Evolutionary conservation across 179 eudicot genomes (phyloP).

Genomic region (Heliamphora pulchella): DNA sequence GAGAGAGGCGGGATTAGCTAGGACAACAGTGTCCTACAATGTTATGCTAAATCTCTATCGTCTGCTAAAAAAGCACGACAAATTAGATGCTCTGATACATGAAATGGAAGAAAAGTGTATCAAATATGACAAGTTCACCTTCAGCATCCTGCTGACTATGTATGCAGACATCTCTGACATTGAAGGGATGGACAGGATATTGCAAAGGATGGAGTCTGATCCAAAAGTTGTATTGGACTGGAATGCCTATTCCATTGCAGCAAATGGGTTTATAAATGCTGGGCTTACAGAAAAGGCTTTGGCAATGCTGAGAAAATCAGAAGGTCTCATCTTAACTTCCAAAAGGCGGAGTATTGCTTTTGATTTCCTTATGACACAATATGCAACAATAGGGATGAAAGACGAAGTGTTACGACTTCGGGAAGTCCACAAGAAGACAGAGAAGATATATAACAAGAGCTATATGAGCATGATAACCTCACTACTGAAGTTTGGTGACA

Average conservation of each 20-base stretch:
- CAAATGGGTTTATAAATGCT: slow-evolving; percentile 35
- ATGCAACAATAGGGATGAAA: slow-evolving; percentile 28
- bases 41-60: slow-evolving; percentile 37
- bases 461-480: slow-evolving; percentile 33
- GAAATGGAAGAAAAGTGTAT: slow-evolving; percentile 40
- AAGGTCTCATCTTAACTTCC: slow-evolving; percentile 17
- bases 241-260: slow-evolving; percentile 30
- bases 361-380: slow-evolving; percentile 30
- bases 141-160: slow-evolving; percentile 23
- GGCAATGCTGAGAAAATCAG: slow-evolving; percentile 35
- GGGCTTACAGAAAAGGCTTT: slow-evolving; percentile 33
- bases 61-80: slow-evolving; percentile 20
- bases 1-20: slow-evolving; percentile 23
- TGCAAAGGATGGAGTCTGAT: slow-evolving; percentile 37
- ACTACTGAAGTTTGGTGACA: slow-evolving; percentile 31
- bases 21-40: slow-evolving; percentile 22
- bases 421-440: slow-evolving; percentile 24
- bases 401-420: slow-evolving; percentile 42
- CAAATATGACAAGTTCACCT: slow-evolving; percentile 24
- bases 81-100: slow-evolving; percentile 19
- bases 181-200: slow-evolving; percentile 28
- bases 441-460: slow-evolving; percentile 26
- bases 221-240: slow-evolving; percentile 26
- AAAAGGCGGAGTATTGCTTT: slow-evolving; percentile 22
- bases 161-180: slow-evolving; percentile 24